Percentiles rank a stretch among this genome's conserved stretches.
These are phyloP conservation scores for Tuber umbilicatum DNA, from an alignment of 495 filamentous ascomycete genomes.

Conservation along the genomic window DNA sequence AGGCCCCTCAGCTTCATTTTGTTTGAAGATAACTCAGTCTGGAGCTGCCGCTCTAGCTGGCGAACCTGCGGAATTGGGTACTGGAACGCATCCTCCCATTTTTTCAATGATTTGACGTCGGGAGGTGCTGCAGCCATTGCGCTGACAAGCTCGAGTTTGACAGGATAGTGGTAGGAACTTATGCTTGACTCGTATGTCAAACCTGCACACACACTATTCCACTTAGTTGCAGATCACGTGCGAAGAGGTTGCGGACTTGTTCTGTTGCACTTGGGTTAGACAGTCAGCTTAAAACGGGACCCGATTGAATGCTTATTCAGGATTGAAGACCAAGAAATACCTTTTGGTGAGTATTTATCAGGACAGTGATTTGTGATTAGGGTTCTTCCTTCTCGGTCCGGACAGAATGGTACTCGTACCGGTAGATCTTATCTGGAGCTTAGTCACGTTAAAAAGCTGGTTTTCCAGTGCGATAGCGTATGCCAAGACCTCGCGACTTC, in stretches of 20 bases:
- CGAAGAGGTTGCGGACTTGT: not conserved
- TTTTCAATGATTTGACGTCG: slow-evolving; percentile 28
- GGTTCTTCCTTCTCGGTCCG: not conserved
- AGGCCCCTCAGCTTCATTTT: slow-evolving; percentile 80
- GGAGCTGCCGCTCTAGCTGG: slow-evolving; percentile 52
- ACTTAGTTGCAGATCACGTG: not conserved
- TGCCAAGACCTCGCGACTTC: slow-evolving; percentile 1
- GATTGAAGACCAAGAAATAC: not conserved
- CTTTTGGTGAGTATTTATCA: not conserved
- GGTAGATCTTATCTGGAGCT: not conserved
- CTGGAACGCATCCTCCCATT: slow-evolving; percentile 42
- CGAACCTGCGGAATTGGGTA: slow-evolving; percentile 55
- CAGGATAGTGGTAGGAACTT: not conserved
- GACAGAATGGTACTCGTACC: not conserved
- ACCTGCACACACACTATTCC: not conserved
- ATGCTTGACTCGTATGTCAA: not conserved
- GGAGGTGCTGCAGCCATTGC: slow-evolving; percentile 23
- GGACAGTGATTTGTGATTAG: not conserved
- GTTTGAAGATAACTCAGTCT: slow-evolving; percentile 62
- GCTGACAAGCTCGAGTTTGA: not conserved
- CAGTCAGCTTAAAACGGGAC: not conserved
- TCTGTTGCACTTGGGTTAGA: not conserved
- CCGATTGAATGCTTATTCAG: not conserved
- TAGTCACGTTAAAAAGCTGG: not conserved
- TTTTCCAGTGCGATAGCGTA: not conserved